Base-by-base conservation (phyloP, 1,139 yeast genomes). In the Yamadazyma epiphylla region DNA sequence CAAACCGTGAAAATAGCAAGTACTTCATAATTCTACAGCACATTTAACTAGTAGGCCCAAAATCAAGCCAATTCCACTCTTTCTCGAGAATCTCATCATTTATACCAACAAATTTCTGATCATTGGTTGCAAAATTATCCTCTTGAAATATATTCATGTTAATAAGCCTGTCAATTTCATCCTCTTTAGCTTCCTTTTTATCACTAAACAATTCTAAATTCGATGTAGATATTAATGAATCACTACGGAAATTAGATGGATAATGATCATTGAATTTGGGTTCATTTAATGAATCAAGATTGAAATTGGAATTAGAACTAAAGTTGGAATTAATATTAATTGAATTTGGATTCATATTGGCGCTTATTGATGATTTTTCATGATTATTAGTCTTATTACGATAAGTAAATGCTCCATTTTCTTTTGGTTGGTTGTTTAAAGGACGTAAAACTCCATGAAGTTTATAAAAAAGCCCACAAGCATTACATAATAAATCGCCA, bases 361-460 rank as follows among this genome's bases (percentile, higher is more conserved):
- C 22, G 25, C 40, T 38, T 15, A 38, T 35, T 31, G 25, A 30
- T 25, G 29, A 29, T 20, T 31, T 35, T 3, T 22, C 23, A 6
- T 15, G 19, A 12, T 24, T 28, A 20, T 22, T 28, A 13, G n/a
- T n/a, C n/a, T n/a, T n/a, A n/a, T n/a, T n/a, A n/a, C n/a, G n/a
- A n/a, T n/a, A n/a, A n/a, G n/a, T n/a, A n/a, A n/a, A n/a, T n/a
- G n/a, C n/a, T n/a, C n/a, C n/a, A n/a, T n/a, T n/a, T n/a, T n/a
- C n/a, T n/a, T 39, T 34, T 41, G 31, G 25, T 14, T 32, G 29
- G 23, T 34, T 40, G 35, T 52, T 60, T 27, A 66, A 48, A 4
- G 74, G 74, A 22, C 74, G 49, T 41, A 65, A 58, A 2, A 64
- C 68, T 3, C 74, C 73, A 42, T 67, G 73, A 27, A 67, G 51